Conservation (phyloP, 495 filamentous ascomycete genomes). For the Aspergillus bridgeri region DNA sequence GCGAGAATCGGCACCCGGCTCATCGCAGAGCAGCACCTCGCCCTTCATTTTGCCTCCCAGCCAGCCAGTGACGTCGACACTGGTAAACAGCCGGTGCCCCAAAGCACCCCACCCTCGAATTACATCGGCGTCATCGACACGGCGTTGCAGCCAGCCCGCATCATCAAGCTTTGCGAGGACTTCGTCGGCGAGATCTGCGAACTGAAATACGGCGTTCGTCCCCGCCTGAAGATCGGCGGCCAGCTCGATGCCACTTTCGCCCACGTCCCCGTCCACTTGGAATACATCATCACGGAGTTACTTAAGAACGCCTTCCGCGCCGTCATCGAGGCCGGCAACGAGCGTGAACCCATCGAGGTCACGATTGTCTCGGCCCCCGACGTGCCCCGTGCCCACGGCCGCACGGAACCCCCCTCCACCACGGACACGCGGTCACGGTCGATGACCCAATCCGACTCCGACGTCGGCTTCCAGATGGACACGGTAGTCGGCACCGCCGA, state of each 20-base stretch:
- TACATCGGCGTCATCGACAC: conserved; percentile 99
- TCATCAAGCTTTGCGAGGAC: conserved; percentile 75
- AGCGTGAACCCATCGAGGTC: conserved; percentile 77
- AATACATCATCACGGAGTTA: conserved; percentile 95
- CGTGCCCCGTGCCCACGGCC: conserved; percentile 29
- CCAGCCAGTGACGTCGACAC: conserved; percentile 54
- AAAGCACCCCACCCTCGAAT: conserved; percentile 53
- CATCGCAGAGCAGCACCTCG: conserved; percentile 95
- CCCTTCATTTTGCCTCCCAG: conserved; percentile 78
- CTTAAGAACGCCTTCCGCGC: conserved; percentile 96
- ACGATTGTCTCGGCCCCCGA: conserved; percentile 87
- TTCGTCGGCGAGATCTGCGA: conserved; percentile 97
- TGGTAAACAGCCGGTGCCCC: conserved; percentile 14
- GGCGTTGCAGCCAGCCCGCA: conserved; percentile 72
- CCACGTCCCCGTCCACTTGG: conserved; percentile 89
- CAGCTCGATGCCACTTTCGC: conserved; percentile 79
- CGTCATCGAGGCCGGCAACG: conserved; percentile 76
- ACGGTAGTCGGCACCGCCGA: conserved; percentile 28
- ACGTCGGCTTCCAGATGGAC: conserved; percentile 32
- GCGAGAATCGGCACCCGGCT: conserved; percentile 91
- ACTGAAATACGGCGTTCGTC: conserved; percentile 88
- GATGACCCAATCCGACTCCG: conserved; percentile 22
- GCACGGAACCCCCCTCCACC: not conserved
- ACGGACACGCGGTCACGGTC: not conserved
- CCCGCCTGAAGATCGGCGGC: conserved; percentile 75